Conservation (phyloP, 495 filamentous ascomycete species). For the Aspergillus sclerotioniger region DNA sequence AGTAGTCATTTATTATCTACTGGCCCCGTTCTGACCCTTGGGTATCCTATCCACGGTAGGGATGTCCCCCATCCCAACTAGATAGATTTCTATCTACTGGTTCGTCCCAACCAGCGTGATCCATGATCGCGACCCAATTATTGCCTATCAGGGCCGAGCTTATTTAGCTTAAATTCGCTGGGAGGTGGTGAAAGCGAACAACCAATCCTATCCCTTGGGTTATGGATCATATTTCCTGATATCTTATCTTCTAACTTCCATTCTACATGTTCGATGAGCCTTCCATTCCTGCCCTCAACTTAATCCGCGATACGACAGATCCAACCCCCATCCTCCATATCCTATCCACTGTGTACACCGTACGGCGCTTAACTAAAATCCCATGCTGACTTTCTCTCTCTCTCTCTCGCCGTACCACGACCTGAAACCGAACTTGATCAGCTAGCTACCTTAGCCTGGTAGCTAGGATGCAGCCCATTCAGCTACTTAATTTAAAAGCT, state of each 20-base stretch:
- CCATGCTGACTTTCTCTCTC: neutral
- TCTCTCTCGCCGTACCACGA: neutral
- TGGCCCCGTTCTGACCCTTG: too few relatives aligned
- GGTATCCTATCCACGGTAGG: too few relatives aligned
- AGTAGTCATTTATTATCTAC: too few relatives aligned
- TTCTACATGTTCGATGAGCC: neutral
- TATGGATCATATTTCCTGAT: neutral
- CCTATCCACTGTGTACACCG: too few relatives aligned
- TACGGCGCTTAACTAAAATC: too few relatives aligned
- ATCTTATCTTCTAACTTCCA: neutral
- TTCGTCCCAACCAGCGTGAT: neutral
- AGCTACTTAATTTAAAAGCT: neutral
- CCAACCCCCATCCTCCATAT: neutral
- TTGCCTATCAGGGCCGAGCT: neutral
- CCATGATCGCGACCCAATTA: neutral
- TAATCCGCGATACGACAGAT: neutral
- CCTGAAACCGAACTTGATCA: neutral
- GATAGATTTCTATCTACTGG: neutral
- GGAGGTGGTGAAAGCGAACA: too few relatives aligned
- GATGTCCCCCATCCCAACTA: too few relatives aligned
- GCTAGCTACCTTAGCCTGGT: neutral
- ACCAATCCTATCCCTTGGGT: neutral
- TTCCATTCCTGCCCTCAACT: neutral
- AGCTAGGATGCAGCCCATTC: neutral
- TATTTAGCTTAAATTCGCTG: neutral